Conservation (phyloP, 306 rosid genomes). For the Pterocarpus santalinus region DNA sequence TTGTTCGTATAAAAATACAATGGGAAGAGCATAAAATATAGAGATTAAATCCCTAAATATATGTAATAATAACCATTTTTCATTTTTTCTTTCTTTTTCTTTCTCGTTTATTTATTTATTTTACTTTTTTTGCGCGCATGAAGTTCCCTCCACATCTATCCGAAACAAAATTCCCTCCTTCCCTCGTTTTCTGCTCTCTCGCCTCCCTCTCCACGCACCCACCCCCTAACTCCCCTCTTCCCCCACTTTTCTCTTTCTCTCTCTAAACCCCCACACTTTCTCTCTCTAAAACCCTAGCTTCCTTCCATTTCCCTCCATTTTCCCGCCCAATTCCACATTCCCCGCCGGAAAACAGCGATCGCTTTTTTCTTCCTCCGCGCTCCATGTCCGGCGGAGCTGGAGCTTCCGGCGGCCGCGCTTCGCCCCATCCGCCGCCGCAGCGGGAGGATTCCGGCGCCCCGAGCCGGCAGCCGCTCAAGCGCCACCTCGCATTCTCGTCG, state of each 20-base stretch:
- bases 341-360: background rate
- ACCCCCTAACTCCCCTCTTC: conserved; percentile 41
- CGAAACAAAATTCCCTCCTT: conserved; percentile 99
- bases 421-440: conserved; percentile 56
- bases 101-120: background rate
- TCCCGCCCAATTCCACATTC: conserved; percentile 19
- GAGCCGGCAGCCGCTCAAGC: conserved; percentile 74
- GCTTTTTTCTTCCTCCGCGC: background rate
- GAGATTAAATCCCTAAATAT: no score
- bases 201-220: conserved; percentile 19
- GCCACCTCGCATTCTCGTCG: conserved; percentile 77
- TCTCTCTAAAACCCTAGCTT: conserved; percentile 56
- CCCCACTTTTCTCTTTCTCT: conserved; percentile 37
- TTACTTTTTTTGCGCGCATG: conserved; percentile 34
- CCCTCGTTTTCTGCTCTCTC: conserved; percentile 94
- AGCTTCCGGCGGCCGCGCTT: conserved; percentile 62
- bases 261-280: conserved; percentile 42
- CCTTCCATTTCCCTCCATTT: conserved; percentile 18
- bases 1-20: no score
- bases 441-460: conserved; percentile 39
- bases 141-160: conserved; percentile 99
- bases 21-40: no score
- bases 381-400: conserved; percentile 76
- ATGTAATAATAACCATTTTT: background rate
- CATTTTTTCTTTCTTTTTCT: background rate